These are phyloP conservation scores for Stevia rebaudiana DNA, from an alignment of 140 eudicot genomes.

Conservation along the genomic window DNA sequence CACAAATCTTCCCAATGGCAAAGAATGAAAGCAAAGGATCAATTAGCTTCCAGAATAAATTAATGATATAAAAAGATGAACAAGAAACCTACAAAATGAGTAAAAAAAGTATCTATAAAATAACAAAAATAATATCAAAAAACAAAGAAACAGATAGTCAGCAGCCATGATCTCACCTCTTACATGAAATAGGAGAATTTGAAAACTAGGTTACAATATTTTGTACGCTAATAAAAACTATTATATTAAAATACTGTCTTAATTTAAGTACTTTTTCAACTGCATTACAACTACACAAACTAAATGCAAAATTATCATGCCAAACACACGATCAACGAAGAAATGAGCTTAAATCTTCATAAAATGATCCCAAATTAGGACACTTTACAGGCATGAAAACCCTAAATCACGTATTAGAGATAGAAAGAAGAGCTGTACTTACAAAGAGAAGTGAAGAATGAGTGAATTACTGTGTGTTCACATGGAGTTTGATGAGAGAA, in stretches of 20 bases:
- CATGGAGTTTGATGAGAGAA: constrained; percentile 1
- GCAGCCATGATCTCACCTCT: constrained; percentile 13
- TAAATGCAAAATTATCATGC: background rate
- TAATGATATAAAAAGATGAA: constrained; percentile 2
- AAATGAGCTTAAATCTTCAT: no score
- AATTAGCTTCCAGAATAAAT: background rate
- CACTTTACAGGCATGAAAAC: constrained; percentile 1
- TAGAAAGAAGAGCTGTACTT: constrained; percentile 16
- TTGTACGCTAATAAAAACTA: background rate
- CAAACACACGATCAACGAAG: constrained; percentile 13
- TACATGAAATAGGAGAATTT: constrained; percentile 10
- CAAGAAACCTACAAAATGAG: constrained; percentile 19
- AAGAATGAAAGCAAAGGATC: background rate
- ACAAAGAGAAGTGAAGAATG: constrained; percentile 30
- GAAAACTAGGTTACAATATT: constrained; percentile 18
- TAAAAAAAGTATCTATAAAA: no score
- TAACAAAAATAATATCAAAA: background rate
- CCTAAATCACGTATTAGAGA: background rate
- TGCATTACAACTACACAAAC: constrained; percentile 28
- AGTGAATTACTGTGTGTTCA: constrained; percentile 4
- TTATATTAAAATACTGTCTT: constrained; percentile 6
- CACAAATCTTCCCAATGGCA: constrained; percentile 2
- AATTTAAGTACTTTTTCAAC: constrained; percentile 25
- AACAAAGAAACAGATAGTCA: background rate
- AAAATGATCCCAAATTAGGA: constrained; percentile 16